Evolutionary conservation across 2,329 filamentous ascomycete species (phyloP).

Genomic region (Reticulascus tulasneorum): DNA sequence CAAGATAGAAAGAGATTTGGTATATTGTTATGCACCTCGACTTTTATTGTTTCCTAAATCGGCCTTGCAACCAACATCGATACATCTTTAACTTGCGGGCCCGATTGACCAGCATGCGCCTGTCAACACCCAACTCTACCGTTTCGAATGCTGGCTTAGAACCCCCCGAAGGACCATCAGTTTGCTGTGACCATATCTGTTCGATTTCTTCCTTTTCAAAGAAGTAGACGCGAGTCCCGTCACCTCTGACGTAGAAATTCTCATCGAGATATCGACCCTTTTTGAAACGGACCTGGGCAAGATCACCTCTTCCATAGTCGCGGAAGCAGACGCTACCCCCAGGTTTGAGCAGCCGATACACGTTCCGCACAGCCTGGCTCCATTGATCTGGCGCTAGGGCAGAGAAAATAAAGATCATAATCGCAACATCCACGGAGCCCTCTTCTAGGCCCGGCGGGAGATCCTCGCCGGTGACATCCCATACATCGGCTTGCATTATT

Average conservation of each 20-base stretch:
- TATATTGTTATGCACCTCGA: conserved; percentile 2
- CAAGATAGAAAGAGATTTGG: too few relatives aligned
- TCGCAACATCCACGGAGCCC: conserved; percentile 81
- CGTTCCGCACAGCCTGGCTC: conserved; percentile 75
- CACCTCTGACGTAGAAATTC: conserved; percentile 95
- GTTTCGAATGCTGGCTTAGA: conserved; percentile 58
- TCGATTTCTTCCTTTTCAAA: conserved; percentile 84
- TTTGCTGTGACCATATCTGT: conserved; percentile 66
- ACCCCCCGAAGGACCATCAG: conserved; percentile 19
- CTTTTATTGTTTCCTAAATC: conserved; percentile 65
- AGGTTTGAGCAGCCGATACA: conserved; percentile 79
- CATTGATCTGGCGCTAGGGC: conserved; percentile 83
- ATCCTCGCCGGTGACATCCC: conserved; percentile 74
- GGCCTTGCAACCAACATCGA: conserved; percentile 89
- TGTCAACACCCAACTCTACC: conserved; percentile 76
- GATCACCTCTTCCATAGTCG: conserved; percentile 92
- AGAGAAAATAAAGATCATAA: conserved; percentile 97
- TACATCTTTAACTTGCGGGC: conserved; percentile 96
- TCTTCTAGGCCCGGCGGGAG: conserved; percentile 75
- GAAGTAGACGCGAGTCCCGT: conserved; percentile 96
- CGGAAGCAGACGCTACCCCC: conserved; percentile 93
- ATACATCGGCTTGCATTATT: conserved; percentile 83
- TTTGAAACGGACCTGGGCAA: conserved; percentile 95
- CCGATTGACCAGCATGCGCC: conserved; percentile 86
- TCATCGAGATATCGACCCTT: conserved; percentile 91